These are phyloP conservation scores for Clathrospora elynae DNA, from an alignment of 2,329 filamentous ascomycete genomes.

Conservation along the genomic window DNA sequence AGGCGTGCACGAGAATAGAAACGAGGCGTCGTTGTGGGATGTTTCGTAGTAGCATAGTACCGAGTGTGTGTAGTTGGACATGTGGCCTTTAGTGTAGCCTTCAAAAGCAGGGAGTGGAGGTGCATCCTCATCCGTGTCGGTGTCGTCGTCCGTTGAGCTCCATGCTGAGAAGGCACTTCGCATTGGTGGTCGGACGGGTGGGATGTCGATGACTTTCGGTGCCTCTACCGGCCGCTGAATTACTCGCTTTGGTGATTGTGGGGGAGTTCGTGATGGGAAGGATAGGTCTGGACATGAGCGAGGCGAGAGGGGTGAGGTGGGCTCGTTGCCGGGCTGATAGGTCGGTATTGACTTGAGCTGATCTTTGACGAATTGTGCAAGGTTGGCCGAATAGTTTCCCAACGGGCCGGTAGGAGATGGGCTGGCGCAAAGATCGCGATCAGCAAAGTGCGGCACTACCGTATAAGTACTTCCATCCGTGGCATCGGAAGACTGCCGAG, in stretches of 20 bases:
- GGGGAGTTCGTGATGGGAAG: conserved; percentile 24
- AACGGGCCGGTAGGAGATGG: conserved; percentile 26
- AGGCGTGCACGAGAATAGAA: conserved; percentile 43
- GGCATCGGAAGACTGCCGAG: conserved; percentile 36
- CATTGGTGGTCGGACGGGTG: conserved; percentile 39
- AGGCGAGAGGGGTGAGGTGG: conserved; percentile 33
- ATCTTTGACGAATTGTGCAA: conserved; percentile 45
- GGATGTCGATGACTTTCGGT: conserved; percentile 37
- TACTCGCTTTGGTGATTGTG: conserved; percentile 27
- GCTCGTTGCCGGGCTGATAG: conserved; percentile 24
- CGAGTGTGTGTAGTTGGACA: conserved; percentile 34
- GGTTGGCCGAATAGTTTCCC: conserved; percentile 44
- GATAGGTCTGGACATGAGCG: conserved; percentile 42
- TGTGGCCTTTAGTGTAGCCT: conserved; percentile 1
- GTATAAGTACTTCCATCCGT: conserved; percentile 42
- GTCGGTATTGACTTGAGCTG: conserved; percentile 44
- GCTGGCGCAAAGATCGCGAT: conserved; percentile 9
- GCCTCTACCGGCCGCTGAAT: conserved; percentile 25
- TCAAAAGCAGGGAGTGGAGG: conserved; percentile 23
- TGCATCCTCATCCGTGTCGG: conserved; percentile 38
- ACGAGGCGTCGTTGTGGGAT: conserved; percentile 29
- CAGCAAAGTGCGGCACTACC: conserved; percentile 23
- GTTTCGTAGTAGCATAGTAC: conserved; percentile 40
- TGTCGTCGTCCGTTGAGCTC: conserved; percentile 46
- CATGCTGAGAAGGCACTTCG: conserved; percentile 46